Conservation (phyloP, 2,329 filamentous ascomycete species). For the Trichoderma sp. region DNA sequence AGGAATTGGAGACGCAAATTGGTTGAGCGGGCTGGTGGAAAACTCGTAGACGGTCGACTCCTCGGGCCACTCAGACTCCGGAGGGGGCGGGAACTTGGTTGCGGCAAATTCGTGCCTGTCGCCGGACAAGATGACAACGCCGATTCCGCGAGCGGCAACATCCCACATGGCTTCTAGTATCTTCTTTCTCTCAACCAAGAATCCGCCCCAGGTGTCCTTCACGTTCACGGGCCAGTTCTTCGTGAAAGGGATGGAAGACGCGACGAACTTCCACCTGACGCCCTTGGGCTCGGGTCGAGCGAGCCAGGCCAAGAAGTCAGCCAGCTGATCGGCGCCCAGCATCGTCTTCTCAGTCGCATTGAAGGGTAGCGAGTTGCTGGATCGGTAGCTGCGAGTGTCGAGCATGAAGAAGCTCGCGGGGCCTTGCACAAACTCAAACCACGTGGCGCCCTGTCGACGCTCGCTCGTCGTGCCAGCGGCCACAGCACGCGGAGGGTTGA, state of each 20-base stretch:
- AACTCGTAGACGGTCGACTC: conserved; percentile 81
- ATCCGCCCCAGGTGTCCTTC: conserved; percentile 92
- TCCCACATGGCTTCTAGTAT: conserved; percentile 94
- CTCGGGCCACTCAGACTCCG: conserved; percentile 62
- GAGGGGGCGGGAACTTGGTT: conserved; percentile 71
- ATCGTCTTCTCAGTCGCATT: conserved; percentile 76
- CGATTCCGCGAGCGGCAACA: conserved; percentile 70
- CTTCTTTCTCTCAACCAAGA: conserved; percentile 74
- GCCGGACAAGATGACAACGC: conserved; percentile 82
- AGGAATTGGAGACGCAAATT: conserved; percentile 86
- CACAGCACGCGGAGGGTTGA: conserved; percentile 75
- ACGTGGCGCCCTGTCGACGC: conserved; percentile 64
- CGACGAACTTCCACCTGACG: conserved; percentile 90
- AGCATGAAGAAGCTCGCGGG: conserved; percentile 94
- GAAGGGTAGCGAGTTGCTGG: conserved; percentile 62
- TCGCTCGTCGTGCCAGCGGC: conserved; percentile 47
- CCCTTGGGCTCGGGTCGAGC: conserved; percentile 70
- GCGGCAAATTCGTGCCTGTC: conserved; percentile 98
- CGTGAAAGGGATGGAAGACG: conserved; percentile 90
- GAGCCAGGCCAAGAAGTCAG: conserved; percentile 78
- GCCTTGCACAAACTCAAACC: conserved; percentile 86
- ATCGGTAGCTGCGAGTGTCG: conserved; percentile 87
- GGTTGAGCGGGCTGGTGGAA: conserved; percentile 84
- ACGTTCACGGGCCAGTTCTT: conserved; percentile 94
- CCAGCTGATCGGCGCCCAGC: conserved; percentile 77